Percentiles rank a stretch among this genome's conserved stretches.
phyloP scores from a whole-genome alignment of 2,329 filamentous ascomycete genomes.

The Calonectria crousiana region DNA sequence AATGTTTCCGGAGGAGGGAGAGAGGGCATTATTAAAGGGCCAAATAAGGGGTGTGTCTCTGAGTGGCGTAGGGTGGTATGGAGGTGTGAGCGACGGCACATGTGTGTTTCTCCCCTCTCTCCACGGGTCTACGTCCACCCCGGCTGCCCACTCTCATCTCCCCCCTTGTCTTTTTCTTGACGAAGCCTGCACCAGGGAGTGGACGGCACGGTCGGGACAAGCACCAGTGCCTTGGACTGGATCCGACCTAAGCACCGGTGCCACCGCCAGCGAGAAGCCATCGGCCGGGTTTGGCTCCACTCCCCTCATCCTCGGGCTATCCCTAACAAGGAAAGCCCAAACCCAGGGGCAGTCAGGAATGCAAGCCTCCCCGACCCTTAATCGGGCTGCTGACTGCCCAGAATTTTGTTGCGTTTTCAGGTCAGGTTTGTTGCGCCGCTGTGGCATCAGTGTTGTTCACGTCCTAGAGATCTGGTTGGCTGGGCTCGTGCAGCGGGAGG shows the following conservation, averaged over 20 bases:
- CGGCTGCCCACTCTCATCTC: slow-evolving; percentile 2
- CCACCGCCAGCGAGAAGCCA: slow-evolving; percentile 29
- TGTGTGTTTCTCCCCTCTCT: slow-evolving; percentile 8
- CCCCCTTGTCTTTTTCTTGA: slow-evolving; percentile 11
- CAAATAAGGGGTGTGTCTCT: slow-evolving; percentile 40
- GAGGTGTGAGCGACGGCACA: slow-evolving; percentile 4
- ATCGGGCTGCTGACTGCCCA: not conserved
- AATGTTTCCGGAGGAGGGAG: slow-evolving; percentile 35
- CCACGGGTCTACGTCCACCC: slow-evolving; percentile 4
- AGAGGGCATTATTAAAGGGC: slow-evolving; percentile 43
- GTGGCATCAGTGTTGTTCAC: not conserved
- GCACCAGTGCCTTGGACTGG: slow-evolving; percentile 15
- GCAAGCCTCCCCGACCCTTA: slow-evolving; percentile 1
- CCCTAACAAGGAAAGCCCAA: slow-evolving; percentile 17
- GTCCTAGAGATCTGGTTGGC: not conserved
- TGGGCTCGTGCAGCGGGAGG: not conserved
- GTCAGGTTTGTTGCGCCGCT: not conserved
- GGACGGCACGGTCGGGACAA: slow-evolving; percentile 8
- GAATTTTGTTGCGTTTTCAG: not conserved
- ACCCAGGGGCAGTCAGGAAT: slow-evolving; percentile 10
- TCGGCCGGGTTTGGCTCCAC: slow-evolving; percentile 6
- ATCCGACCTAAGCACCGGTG: slow-evolving; percentile 25
- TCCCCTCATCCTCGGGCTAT: not conserved
- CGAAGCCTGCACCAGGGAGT: slow-evolving; percentile 25
- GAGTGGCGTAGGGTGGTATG: slow-evolving; percentile 14